Percentiles rank a stretch among this genome's conserved stretches.
Conservation (phyloP, 2,329 filamentous ascomycete species). For the Trichoderma guizhouense region DNA sequence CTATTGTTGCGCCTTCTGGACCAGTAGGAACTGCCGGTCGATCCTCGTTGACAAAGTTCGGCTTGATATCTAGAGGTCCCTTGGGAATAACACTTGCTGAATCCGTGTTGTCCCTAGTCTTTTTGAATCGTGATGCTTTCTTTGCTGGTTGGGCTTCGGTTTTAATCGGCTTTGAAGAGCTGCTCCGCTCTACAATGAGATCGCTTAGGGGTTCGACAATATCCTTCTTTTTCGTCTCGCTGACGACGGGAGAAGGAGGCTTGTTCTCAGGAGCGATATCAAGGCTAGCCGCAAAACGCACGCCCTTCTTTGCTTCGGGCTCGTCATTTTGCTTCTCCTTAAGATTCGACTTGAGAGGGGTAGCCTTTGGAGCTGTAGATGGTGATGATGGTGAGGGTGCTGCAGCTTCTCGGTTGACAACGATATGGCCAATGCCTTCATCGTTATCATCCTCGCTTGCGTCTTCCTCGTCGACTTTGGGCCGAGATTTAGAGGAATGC, state of each 20-base stretch:
- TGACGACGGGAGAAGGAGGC: constrained; percentile 20
- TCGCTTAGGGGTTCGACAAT: constrained; percentile 50
- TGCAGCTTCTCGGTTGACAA: constrained; percentile 38
- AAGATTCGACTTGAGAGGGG: constrained; percentile 33
- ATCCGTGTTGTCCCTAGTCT: constrained; percentile 30
- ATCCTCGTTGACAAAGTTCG: constrained; percentile 38
- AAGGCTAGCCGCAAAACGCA: constrained; percentile 73
- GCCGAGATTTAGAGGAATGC: constrained; percentile 54
- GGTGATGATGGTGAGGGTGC: constrained; percentile 22
- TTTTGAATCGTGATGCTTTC: constrained; percentile 53
- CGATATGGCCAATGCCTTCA: constrained; percentile 56
- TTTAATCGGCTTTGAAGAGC: constrained; percentile 23
- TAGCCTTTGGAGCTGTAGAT: constrained; percentile 16
- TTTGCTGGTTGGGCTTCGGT: constrained; percentile 32
- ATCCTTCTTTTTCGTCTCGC: constrained; percentile 29
- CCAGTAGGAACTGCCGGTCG: constrained; percentile 43
- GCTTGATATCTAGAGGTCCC: constrained; percentile 44
- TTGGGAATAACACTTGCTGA: constrained; percentile 29
- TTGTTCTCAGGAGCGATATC: constrained; percentile 59
- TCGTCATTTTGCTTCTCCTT: constrained; percentile 29
- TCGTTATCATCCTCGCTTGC: constrained; percentile 43
- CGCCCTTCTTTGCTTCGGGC: constrained; percentile 58
- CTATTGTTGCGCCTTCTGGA: constrained; percentile 54
- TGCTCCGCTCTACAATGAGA: constrained; percentile 47
- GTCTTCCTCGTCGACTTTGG: constrained; percentile 45